Base-by-base conservation (phyloP, 1,139 yeast genomes). In the Saccharomyces hybrid region DNA sequence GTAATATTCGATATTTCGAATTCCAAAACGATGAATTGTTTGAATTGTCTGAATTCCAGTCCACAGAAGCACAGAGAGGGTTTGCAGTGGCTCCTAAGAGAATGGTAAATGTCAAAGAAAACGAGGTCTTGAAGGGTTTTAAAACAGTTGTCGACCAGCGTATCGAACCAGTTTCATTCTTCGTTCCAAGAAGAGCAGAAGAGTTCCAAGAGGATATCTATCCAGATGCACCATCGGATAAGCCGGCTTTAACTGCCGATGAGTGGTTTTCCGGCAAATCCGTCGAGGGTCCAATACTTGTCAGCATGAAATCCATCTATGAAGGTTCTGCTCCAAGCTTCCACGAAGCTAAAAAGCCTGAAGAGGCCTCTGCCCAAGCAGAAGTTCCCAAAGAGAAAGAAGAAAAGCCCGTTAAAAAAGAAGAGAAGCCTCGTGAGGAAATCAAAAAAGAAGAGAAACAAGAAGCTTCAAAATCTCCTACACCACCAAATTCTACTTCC, bases 11-110 rank as follows among this genome's bases (percentile, higher is more conserved):
- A 66, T 91, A 91, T 73, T 90, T 76, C 67, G 98, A 93, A 72
- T 88, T 80, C 67, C 88, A 83, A 60, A 83, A 86, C 63, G 98
- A 93, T 66, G 85, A 82, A 61, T 76, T 93, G 58, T 83, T 77
- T 71, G 90, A 88, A 61, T 75, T 93, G 58, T 87, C 96, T 5
- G 96, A 91, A 70, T 93, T 80, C 70, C 84, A 85, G 55, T 89
- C 97, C 2, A 81, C 83, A 4, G 96, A 89, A 51, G 95, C 99
- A 2, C 99, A 93, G 76, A 85, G 99, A 71, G 99, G 99, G 1
- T 84, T 91, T 68, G 95, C 96, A 0, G 81, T 85, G 48, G 81
- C 93, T 23, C 98, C 99, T 53, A 90, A 90, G 69, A 78, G 87
- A 59, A 76, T 82, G 6, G 91, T 91, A 20, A 84, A 84, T 62